Evolutionary conservation across 495 filamentous ascomycete species (phyloP), one percentile per base, ranked within the genome.

Genomic region (Penicillium parvum): DNA sequence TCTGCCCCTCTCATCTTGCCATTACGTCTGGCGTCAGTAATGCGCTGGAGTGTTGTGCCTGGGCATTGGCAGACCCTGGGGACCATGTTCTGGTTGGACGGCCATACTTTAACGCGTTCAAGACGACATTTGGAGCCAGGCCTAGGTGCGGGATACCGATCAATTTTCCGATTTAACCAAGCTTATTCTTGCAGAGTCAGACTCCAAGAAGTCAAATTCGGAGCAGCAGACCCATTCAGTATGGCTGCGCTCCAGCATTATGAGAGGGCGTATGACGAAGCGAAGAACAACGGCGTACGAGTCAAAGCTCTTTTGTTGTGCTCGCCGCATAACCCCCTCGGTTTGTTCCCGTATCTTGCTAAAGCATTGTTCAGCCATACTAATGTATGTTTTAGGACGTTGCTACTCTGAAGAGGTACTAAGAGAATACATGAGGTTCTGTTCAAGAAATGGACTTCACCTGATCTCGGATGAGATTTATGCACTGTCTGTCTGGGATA

Each of bases 391-490:
- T 25, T 3, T 16, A 48, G 44, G 50, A 10, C 44, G 50, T n/a
- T 74, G 71, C 46, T 76, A 76, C 42, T 43, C 65, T 68, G 14
- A 40, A 52, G 12, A 65, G 43, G 26, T 61, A 62, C 23, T 58
- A 65, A 47, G 48, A 53, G 21, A 21, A 17, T 53, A 53, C 20
- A 44, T 53, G 44, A 40, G 21, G 23, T 55, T 76, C 14, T 76
- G 73, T 42, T 39, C 55, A 6, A 55, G 63, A 25, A 45, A 70
- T 35, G 45, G 53, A 10, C 58, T 78, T 3, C 75, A 78, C 45
- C 42, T 77, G 7, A 66, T 78, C 17, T 66, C 56, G 28, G 75
- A 79, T 41, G 75, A 79, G 41, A 64, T 79, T 8, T 77, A 76
- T 48, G 74, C 66, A 4, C 57, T 72, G 18, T 70, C 66, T 7